Base-by-base conservation (phyloP, 768 basidiomycete species). In the Tulasnella sp. region DNA sequence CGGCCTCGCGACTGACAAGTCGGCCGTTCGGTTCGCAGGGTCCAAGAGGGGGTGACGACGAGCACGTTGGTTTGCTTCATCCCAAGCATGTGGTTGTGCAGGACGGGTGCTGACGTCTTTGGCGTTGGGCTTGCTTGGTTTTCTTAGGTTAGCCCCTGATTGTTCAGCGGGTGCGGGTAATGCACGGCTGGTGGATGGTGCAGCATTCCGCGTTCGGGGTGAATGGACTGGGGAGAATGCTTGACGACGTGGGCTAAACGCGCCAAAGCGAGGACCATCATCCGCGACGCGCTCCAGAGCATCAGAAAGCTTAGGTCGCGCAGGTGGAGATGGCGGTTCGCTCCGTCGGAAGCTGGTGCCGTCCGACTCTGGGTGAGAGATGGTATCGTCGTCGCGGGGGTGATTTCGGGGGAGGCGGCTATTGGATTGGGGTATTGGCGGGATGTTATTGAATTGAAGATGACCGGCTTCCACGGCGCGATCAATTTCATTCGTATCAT, bases 221-320 rank as follows among this genome's bases (percentile, higher is more conserved):
- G 68, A 72, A 36, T 42, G 52, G 19, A 67, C 39, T 17, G 68
- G 73, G 64, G 62, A 64, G 35, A 64, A 71, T 47, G 40, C 62
- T 62, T 65, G 72, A 17, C 52, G 37, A 26, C 63, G 35, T 29
- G 67, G 69, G 66, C 35, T 75, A 36, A 40, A 69, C 16, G 68
- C 44, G 39, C 36, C 41, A 32, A 19, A 71, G 81, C 5, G 83
- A 80, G 71, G 80, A 11, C 19, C 11, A 86, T 11, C 89, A 86
- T 77, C 85, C 42, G 73, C 40, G 16, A 89, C 85, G 52, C 86
- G 86, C 39, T 86, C 86, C 9, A 94, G 82, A 4, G 90, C 87
- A 76, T 92, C 91, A 0, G 89, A 83, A 36, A 94, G 82, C 77
- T 85, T 89, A 3, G 88, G 89, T 63, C 88, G 85, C 6, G 85